Evolutionary conservation across 305 asterid genomes (phyloP).

Genomic region (Fraxinus xanthoxyloides): DNA sequence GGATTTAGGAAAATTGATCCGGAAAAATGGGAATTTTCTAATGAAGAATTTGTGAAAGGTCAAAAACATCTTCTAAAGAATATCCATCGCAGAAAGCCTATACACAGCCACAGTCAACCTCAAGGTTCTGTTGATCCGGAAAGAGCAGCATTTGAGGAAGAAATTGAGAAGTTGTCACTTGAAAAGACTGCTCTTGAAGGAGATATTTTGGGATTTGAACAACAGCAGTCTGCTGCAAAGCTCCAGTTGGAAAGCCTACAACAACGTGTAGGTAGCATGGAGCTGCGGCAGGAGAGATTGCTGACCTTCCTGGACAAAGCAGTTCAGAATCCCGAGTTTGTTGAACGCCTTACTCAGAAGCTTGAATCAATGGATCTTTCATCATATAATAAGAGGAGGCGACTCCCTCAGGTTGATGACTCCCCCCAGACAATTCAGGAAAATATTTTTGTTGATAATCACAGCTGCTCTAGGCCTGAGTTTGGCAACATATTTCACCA

Average conservation of each 20-base stretch:
- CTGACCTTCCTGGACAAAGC: slow-evolving; percentile 58
- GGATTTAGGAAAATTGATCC: slow-evolving; percentile 96
- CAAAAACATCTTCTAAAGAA: slow-evolving; percentile 87
- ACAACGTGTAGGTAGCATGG: slow-evolving; percentile 53
- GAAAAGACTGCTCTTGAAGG: slow-evolving; percentile 67
- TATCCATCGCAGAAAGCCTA: slow-evolving; percentile 88
- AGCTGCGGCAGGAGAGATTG: slow-evolving; percentile 70
- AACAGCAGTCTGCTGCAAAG: slow-evolving; percentile 62
- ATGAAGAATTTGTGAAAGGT: slow-evolving; percentile 86
- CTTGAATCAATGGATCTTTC: slow-evolving; percentile 82
- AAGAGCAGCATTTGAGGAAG: slow-evolving; percentile 83
- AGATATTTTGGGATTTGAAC: slow-evolving; percentile 47
- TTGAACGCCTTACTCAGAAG: slow-evolving; percentile 63
- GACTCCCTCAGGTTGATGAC: slow-evolving; percentile 64
- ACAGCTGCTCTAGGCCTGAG: slow-evolving; percentile 52
- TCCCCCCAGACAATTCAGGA: slow-evolving; percentile 48
- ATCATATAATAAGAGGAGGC: slow-evolving; percentile 75
- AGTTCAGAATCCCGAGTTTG: slow-evolving; percentile 62
- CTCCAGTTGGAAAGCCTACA: slow-evolving; percentile 58
- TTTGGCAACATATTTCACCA: slow-evolving; percentile 40
- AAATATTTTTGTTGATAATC: slow-evolving; percentile 47
- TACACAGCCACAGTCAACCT: slow-evolving; percentile 95
- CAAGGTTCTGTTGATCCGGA: slow-evolving; percentile 75
- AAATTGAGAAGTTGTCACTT: slow-evolving; percentile 75
- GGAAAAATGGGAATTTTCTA: slow-evolving; percentile 95